A percentile compares a stretch with the other conserved stretches of the same genome.
phyloP scores from a whole-genome alignment of 2,329 filamentous ascomycete genomes.

The Neofusicoccum parvum region DNA sequence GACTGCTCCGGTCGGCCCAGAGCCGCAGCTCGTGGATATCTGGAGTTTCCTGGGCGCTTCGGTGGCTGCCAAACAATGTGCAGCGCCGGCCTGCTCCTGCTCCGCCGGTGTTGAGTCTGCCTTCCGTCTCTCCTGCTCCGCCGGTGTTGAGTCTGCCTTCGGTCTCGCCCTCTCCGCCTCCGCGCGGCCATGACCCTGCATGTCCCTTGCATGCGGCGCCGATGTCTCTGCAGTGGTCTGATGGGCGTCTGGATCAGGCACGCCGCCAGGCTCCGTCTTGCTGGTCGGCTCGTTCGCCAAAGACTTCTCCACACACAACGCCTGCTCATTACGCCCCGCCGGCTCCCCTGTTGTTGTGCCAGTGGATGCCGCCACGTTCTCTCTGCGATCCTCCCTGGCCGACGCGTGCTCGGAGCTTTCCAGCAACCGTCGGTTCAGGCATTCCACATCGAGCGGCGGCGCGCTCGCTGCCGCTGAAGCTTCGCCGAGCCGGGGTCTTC shows the following conservation, averaged over 20 bases:
- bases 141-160: not conserved
- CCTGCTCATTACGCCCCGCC: not conserved
- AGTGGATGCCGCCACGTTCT: not conserved
- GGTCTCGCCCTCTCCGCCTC: not conserved
- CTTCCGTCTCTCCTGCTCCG: not conserved
- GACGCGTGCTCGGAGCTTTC: not conserved
- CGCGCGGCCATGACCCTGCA: not conserved
- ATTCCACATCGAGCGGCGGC: not conserved
- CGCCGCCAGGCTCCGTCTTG: too few relatives aligned
- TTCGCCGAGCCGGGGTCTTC: not conserved
- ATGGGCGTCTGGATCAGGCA: not conserved
- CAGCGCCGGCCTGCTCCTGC: not conserved
- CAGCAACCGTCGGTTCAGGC: not conserved
- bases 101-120: not conserved
- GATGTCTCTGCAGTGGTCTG: too few relatives aligned
- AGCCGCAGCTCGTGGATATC: not conserved
- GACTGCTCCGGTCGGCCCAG: not conserved
- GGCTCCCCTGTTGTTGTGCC: not conserved
- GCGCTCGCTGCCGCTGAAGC: not conserved
- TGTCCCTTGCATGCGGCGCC: too few relatives aligned
- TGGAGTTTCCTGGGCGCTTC: not conserved
- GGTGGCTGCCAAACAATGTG: not conserved
- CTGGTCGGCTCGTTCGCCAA: not conserved
- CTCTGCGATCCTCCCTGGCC: not conserved
- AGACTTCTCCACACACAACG: not conserved